A percentile compares a stretch with the other conserved stretches of the same genome.
Evolutionary conservation across 352 stramenopile genomes (phyloP).

Genomic region (Phytophthora hibernalis): DNA sequence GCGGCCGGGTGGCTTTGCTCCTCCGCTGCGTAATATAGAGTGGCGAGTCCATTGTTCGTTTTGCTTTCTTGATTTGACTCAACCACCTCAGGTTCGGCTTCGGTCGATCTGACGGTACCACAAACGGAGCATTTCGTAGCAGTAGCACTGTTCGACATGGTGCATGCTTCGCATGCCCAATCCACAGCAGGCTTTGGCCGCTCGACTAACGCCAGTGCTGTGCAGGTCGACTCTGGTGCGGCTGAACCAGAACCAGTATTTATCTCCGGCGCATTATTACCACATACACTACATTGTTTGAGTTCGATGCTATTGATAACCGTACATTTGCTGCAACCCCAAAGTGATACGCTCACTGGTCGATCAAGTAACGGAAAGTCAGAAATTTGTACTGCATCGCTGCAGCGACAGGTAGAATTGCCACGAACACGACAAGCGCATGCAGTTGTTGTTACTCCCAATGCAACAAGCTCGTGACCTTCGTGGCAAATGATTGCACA

Average conservation of each 20-base stretch:
- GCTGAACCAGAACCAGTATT: constrained; percentile 7
- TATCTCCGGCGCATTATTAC: constrained; percentile 35
- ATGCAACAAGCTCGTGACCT: constrained; percentile 81
- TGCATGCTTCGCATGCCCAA: constrained; percentile 83
- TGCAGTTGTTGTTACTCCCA: constrained; percentile 70
- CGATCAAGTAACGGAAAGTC: constrained; percentile 50
- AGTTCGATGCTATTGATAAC: constrained; percentile 74
- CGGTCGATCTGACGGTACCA: constrained; percentile 53
- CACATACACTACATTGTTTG: constrained; percentile 73
- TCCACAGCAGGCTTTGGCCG: constrained; percentile 37
- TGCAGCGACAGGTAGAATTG: constrained; percentile 62
- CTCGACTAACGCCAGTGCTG: constrained; percentile 55
- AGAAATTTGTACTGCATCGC: constrained; percentile 38
- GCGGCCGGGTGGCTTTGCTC: constrained; percentile 37
- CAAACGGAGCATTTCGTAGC: constrained; percentile 81
- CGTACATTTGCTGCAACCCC: constrained; percentile 86
- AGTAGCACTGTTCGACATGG: constrained; percentile 69
- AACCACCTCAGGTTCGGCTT: constrained; percentile 29
- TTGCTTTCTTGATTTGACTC: constrained; percentile 29
- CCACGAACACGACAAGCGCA: constrained; percentile 76
- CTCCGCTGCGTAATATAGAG: constrained; percentile 74
- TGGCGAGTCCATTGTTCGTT: constrained; percentile 60
- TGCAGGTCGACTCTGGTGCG: constrained; percentile 49
- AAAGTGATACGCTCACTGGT: constrained; percentile 55
- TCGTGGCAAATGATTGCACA: constrained; percentile 85